Conservation (phyloP, 495 filamentous ascomycete genomes). For the Jackrogersella multiformis region DNA sequence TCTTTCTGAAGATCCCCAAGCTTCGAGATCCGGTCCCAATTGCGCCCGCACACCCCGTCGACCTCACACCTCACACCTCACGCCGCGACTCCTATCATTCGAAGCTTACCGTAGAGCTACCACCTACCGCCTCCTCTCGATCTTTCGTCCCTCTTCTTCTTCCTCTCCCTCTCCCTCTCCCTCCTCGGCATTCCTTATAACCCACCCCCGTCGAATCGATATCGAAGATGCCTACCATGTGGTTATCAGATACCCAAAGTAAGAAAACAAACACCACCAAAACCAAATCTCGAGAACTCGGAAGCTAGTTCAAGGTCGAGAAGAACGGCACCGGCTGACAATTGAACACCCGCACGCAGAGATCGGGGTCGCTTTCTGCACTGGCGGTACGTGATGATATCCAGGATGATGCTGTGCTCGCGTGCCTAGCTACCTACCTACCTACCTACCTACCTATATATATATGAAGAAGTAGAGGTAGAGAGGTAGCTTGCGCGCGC, state of each 20-base stretch:
- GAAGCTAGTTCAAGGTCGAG: neutral
- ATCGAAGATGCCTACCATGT: constrained; percentile 71
- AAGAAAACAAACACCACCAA: constrained; percentile 47
- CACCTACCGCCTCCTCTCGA: too few species aligned
- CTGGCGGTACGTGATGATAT: constrained; percentile 80
- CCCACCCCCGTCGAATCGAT: neutral
- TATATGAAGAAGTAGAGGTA: too few species aligned
- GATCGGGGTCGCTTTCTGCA: constrained; percentile 95
- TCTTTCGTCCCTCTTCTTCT: neutral
- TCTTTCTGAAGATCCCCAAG: neutral
- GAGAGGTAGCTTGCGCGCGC: constrained; percentile 1
- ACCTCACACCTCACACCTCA: neutral
- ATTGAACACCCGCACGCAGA: constrained; percentile 64
- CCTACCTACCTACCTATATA: too few species aligned
- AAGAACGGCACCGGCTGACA: constrained; percentile 18
- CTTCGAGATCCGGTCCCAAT: constrained; percentile 16
- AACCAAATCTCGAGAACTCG: neutral
- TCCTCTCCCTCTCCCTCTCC: neutral
- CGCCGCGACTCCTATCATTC: too few species aligned
- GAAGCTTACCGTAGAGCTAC: too few species aligned
- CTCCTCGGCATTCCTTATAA: too few species aligned
- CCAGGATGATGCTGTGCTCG: constrained; percentile 21
- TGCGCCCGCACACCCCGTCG: neutral
- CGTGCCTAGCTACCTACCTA: constrained; percentile 10
- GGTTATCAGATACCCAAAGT: constrained; percentile 97